Evolutionary conservation across 179 eudicot species (phyloP), one percentile per base, ranked within the genome.

Genomic region (Heliamphora ciliata): DNA sequence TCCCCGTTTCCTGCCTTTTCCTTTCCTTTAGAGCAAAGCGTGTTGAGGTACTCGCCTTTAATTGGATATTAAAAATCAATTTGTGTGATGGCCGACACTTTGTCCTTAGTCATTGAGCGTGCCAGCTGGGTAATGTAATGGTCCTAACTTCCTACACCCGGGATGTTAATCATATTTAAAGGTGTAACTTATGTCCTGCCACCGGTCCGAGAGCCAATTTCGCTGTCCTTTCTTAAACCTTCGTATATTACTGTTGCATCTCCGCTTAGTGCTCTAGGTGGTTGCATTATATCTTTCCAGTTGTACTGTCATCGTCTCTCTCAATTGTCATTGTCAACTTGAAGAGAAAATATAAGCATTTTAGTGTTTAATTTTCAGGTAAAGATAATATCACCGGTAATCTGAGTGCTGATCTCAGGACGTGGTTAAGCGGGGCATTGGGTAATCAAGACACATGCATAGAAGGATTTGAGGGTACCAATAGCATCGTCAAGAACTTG

Each of bases 371-470:
- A 74, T 74, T 74, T 24, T 47, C 82, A 88, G 98, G 94, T 10
- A 86, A 89, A 83, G 64, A 87, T 73, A 90, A 86, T 58, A 89
- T 91, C 81, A 91, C 98, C 6, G 93, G 97, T 1, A 79, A 91
- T 76, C 54, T 87, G 63, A 87, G 87, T 51, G 88, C 90, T 3
- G 98, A 96, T 81, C 69, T 95, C 80, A 94, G 87, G 79, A 89
- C 97, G 77, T 94, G 97, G 94, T 80, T 95, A 63, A 94, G 97
- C 61, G 98, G 91, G 14, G 91, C 97, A 17, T 78, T 89, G 0
- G 84, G 77, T 14, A 95, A 93, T 73, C 98, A 93, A 86, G 97
- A 89, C 80, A 95, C 98, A 0, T 95, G 98, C 88, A 76, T 87
- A 31, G 95, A 93, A 52, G 96, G 98, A 15, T 90, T 95, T 54